Percentiles rank a stretch among this genome's conserved stretches.
Evolutionary conservation across 345 rosid genomes (phyloP).

Genomic region (Rubroshorea leprosula): DNA sequence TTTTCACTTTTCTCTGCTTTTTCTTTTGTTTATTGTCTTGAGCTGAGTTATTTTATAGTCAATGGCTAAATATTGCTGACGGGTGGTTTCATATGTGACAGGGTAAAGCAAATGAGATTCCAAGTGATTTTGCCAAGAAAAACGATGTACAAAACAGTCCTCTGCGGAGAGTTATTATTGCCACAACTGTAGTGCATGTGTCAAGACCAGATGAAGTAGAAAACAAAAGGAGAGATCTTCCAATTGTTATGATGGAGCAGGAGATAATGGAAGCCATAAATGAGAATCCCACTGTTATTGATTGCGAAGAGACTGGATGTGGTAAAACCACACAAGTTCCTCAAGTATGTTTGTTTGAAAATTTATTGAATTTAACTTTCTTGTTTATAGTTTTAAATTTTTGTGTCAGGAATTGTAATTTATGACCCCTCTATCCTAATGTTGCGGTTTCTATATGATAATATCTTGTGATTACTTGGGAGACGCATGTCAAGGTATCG

Average conservation of each 20-base stretch:
- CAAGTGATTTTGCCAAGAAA: conserved; percentile 14
- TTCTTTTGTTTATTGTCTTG: neutral
- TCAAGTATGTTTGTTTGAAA: conserved; percentile 48
- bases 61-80: conserved; percentile 13
- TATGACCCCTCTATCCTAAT: conserved; percentile 11
- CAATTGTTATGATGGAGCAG: conserved; percentile 96
- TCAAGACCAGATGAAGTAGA: conserved; percentile 68
- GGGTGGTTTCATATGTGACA: conserved; percentile 23
- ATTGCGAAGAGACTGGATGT: conserved; percentile 92
- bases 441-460: conserved; percentile 76
- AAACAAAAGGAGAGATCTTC: conserved; percentile 71
- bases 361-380: neutral
- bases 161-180: conserved; percentile 27
- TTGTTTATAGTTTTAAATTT: neutral
- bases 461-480: neutral
- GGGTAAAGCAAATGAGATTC: conserved; percentile 27
- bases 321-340: conserved; percentile 99
- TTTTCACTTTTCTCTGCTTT: no score
- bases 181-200: conserved; percentile 63
- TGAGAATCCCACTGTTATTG: conserved; percentile 48
- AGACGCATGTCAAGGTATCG: neutral
- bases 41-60: neutral
- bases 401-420: conserved; percentile 2
- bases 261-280: conserved; percentile 95
- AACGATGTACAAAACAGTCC: conserved; percentile 20